Base-by-base conservation (phyloP, 306 rosid species). In the Sechiopsis laciniata region DNA sequence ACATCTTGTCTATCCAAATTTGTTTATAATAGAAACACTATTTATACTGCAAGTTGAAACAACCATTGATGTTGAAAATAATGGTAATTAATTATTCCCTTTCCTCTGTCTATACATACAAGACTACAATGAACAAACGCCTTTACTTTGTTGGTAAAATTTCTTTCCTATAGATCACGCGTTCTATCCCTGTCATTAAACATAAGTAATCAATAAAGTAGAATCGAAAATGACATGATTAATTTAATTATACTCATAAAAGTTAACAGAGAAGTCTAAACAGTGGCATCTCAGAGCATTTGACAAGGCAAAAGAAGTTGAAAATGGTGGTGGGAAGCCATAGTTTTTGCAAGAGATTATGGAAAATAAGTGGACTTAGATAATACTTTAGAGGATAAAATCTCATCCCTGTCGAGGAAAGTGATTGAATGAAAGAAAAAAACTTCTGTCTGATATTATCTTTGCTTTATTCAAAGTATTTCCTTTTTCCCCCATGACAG, bases 381-480 rank as follows among this genome's bases (percentile, higher is more conserved):
- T 64, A n/a, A 40, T 26, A 40, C 71, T 64, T 64, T 64, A 64
- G 71, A 65, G 71, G 71, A 65, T 19, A 26, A n/a, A 40, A 65
- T n/a, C 54, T 52, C 71, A 42, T 42, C 71, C 54, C 71, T n/a
- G 2, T n/a, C 32, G 42, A 37, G 72, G 55, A 67, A 21, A 67
- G 32, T 67, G 72, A 67, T 45, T 67, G 55, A 67, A 67, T 46
- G 55, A 45, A 66, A 20, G 35, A 42, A 42, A 17, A 66, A 42
- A 46, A 40, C 32, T 45, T 20, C 6, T 12, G 35, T 66, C 32
- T 67, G 56, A 67, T 67, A 35, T 67, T 67, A 42, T 67, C 35
- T 67, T 12, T 67, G 19, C 55, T 67, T 42, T 67, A 67, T 67
- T 45, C 55, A 67, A 67, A 42, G 55, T 45, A 67, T 67, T 45